phyloP scores from a whole-genome alignment of 1,139 yeast genomes.

The Debaryomyces sp. region DNA sequence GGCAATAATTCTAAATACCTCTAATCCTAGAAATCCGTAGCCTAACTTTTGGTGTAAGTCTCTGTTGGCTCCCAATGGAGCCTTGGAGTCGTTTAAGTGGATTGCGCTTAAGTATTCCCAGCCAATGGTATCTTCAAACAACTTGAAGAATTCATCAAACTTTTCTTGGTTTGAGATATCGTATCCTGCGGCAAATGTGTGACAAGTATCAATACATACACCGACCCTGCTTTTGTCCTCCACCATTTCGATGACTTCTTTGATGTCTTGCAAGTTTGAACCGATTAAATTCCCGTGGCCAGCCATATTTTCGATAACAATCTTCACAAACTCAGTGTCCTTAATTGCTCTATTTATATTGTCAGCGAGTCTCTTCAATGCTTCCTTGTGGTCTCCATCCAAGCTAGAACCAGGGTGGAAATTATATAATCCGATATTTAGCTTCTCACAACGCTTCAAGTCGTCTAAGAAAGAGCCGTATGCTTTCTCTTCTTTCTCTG shows the following conservation, averaged over 20 bases:
- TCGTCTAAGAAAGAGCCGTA: conserved; percentile 85
- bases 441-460: conserved; percentile 77
- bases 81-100: conserved; percentile 92
- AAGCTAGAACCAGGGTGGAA: conserved; percentile 95
- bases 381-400: conserved; percentile 66
- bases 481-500: conserved; percentile 75
- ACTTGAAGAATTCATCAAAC: conserved; percentile 68
- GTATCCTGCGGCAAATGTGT: conserved; percentile 94
- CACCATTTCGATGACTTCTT: conserved; percentile 71
- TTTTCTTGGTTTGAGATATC: conserved; percentile 63
- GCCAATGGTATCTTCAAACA: conserved; percentile 76
- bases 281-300: conserved; percentile 95
- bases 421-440: conserved; percentile 84
- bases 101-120: conserved; percentile 73
- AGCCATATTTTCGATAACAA: conserved; percentile 96
- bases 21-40: conserved; percentile 85
- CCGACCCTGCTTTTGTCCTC: conserved; percentile 84
- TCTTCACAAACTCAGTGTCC: conserved; percentile 76
- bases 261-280: conserved; percentile 73
- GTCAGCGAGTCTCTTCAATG: conserved; percentile 68
- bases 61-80: conserved; percentile 86
- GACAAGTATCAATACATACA: conserved; percentile 95
- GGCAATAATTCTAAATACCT: conserved; percentile 76
- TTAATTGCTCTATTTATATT: conserved; percentile 78
- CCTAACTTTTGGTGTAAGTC: conserved; percentile 93